Conservation (phyloP, 2,329 filamentous ascomycete species). For the Phyllosticta ampelicida region DNA sequence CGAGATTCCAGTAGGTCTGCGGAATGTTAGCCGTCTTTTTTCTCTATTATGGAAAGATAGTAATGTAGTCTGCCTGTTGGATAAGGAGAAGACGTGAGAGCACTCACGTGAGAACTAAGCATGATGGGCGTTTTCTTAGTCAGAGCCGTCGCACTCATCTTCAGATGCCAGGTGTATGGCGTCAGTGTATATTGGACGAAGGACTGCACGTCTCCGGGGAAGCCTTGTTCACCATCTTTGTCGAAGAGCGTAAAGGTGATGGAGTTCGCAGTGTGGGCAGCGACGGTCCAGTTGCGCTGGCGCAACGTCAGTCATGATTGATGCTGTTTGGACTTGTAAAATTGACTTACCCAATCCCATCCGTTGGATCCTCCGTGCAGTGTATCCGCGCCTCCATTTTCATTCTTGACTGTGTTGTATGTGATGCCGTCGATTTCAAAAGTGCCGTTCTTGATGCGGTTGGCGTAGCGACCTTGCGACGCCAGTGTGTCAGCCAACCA, state of each 20-base stretch:
- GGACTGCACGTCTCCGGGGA: conserved; percentile 65
- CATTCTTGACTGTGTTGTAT: conserved; percentile 53
- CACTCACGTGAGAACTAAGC: conserved; percentile 57
- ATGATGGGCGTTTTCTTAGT: conserved; percentile 75
- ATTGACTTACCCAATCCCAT: conserved; percentile 50
- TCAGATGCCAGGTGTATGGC: conserved; percentile 58
- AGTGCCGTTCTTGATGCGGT: conserved; percentile 68
- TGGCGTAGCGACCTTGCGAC: conserved; percentile 52
- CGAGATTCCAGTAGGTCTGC: conserved; percentile 73
- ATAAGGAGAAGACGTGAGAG: background rate
- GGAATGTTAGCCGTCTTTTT: background rate
- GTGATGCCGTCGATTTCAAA: conserved; percentile 55
- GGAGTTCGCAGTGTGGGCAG: conserved; percentile 52
- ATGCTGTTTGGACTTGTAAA: background rate
- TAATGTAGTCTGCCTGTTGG: background rate
- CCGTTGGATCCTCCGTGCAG: conserved; percentile 60
- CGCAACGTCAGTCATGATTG: conserved; percentile 6
- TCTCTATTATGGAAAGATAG: background rate
- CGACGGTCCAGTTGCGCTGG: conserved; percentile 62
- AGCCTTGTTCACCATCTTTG: conserved; percentile 61
- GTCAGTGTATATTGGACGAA: conserved; percentile 63
- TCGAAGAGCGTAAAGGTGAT: conserved; percentile 70
- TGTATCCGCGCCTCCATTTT: conserved; percentile 44
- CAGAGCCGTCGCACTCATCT: conserved; percentile 59
- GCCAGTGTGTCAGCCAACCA: background rate